Evolutionary conservation across 106 monocot species (phyloP).

Genomic region (Xerophyta viscosa): DNA sequence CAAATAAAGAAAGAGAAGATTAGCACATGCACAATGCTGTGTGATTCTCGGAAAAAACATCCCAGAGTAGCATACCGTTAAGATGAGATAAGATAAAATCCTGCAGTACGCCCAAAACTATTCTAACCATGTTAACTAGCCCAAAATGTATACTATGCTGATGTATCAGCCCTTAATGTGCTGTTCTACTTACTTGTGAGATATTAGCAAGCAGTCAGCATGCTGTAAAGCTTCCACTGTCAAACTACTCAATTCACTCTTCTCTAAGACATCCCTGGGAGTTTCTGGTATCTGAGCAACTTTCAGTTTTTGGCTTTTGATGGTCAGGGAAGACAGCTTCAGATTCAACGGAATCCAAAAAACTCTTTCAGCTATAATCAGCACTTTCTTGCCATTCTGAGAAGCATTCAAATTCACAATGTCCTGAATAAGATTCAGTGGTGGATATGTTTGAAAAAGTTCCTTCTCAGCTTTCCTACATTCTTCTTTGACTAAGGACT

Average conservation of each 20-base stretch:
- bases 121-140: too few relatives aligned
- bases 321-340: constrained; percentile 37
- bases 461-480: constrained; percentile 31
- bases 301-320: constrained; percentile 24
- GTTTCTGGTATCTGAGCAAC: neutral
- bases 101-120: too few relatives aligned
- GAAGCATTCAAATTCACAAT: constrained; percentile 33
- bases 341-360: constrained; percentile 48
- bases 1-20: too few relatives aligned
- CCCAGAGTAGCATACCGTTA: too few relatives aligned
- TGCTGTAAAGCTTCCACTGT: constrained; percentile 23
- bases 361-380: constrained; percentile 44
- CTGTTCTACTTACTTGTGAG: constrained; percentile 40
- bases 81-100: too few relatives aligned
- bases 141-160: too few relatives aligned
- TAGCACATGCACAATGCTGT: too few relatives aligned
- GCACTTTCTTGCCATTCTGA: constrained; percentile 23
- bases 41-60: too few relatives aligned
- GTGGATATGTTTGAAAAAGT: constrained; percentile 46
- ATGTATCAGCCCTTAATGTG: too few relatives aligned
- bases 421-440: constrained; percentile 37
- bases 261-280: constrained; percentile 10
- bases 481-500: constrained; percentile 37
- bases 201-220: constrained; percentile 41
- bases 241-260: constrained; percentile 13